phyloP scores from a whole-genome alignment of 768 basidiomycete species.

The Pholiota microspora region DNA sequence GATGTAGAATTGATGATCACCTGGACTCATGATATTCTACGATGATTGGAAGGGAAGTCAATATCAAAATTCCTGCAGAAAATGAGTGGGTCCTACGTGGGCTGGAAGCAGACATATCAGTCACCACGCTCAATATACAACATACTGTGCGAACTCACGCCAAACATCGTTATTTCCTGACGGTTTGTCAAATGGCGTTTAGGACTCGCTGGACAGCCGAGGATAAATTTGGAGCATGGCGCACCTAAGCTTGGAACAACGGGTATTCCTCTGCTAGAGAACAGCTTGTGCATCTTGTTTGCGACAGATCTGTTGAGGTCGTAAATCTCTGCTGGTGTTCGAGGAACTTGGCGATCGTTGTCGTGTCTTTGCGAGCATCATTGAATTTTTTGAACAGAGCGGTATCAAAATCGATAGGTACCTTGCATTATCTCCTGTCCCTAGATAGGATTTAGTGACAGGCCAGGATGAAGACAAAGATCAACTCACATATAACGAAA shows the following conservation, averaged over 20 bases:
- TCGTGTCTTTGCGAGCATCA: conserved; percentile 62
- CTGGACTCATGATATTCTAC: conserved; percentile 66
- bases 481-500: conserved; percentile 76
- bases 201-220: too few relatives aligned
- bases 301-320: conserved; percentile 68
- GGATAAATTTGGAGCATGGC: conserved; percentile 13
- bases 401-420: conserved; percentile 20
- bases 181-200: background rate
- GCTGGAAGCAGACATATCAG: conserved; percentile 35
- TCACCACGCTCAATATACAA: conserved; percentile 11
- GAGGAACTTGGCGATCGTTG: conserved; percentile 77
- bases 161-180: conserved; percentile 91
- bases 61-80: conserved; percentile 4
- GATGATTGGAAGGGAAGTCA: conserved; percentile 6
- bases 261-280: conserved; percentile 66
- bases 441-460: conserved; percentile 28
- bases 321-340: conserved; percentile 79
- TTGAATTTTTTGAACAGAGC: background rate
- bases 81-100: conserved; percentile 41
- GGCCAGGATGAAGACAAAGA: background rate
- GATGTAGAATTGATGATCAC: conserved; percentile 26
- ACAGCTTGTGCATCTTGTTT: conserved; percentile 69
- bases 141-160: conserved; percentile 49
- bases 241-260: conserved; percentile 79
- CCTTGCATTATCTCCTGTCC: conserved; percentile 81